phyloP scores from a whole-genome alignment of 2,329 filamentous ascomycete species.

The Paraconiothyrium brasiliense region DNA sequence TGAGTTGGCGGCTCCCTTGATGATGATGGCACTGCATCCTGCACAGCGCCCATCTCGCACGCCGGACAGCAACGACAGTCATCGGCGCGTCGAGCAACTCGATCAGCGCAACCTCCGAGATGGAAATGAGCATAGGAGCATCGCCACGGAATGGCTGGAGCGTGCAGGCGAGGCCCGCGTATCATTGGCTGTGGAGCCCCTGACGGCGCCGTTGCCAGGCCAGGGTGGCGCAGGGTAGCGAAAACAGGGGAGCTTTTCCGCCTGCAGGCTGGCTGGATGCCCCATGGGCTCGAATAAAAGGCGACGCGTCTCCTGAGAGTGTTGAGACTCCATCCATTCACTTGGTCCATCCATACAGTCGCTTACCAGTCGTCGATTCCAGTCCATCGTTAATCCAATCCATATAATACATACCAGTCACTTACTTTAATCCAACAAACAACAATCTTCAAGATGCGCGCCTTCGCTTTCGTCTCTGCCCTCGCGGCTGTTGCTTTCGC shows the following conservation, averaged over 20 bases:
- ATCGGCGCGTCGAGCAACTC: constrained; percentile 7
- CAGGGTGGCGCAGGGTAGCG: constrained; percentile 30
- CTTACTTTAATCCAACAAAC: constrained; percentile 15
- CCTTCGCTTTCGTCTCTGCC: constrained; percentile 41
- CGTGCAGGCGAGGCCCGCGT: background rate
- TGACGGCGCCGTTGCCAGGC: constrained; percentile 30
- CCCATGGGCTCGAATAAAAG: constrained; percentile 19
- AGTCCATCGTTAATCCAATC: constrained; percentile 23
- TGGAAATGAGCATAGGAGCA: constrained; percentile 12
- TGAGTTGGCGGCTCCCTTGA: background rate
- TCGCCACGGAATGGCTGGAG: constrained; percentile 9
- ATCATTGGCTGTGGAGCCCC: constrained; percentile 16
- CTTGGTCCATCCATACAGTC: constrained; percentile 23
- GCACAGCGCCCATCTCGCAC: background rate
- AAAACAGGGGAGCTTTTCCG: constrained; percentile 25
- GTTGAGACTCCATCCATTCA: constrained; percentile 23
- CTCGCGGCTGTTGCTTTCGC: constrained; percentile 43
- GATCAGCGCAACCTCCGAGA: constrained; percentile 9
- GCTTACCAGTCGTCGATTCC: constrained; percentile 26
- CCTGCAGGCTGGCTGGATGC: constrained; percentile 14
- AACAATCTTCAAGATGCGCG: constrained; percentile 40
- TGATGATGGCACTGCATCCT: background rate
- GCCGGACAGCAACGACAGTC: constrained; percentile 1
- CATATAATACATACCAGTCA: constrained; percentile 8
- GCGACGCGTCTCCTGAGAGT: constrained; percentile 21